Conservation (phyloP, 805 yeast species). For the Blastobotrys muscicola region DNA sequence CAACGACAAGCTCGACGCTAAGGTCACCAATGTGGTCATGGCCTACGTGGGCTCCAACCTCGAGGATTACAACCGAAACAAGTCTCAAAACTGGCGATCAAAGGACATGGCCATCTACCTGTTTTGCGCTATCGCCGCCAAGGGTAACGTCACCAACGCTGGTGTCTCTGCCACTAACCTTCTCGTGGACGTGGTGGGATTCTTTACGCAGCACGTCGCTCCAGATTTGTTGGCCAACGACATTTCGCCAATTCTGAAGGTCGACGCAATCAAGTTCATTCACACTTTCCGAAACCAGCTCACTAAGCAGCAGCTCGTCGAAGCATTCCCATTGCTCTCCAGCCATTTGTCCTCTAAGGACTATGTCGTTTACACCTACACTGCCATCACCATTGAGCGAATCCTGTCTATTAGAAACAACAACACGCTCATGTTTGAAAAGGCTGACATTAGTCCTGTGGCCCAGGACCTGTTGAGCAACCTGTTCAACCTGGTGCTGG, state of each 20-base stretch:
- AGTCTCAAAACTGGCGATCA: conserved; percentile 58
- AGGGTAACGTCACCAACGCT: conserved; percentile 74
- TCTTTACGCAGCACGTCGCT: conserved; percentile 73
- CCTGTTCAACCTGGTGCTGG: conserved; percentile 57
- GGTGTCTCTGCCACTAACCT: conserved; percentile 85
- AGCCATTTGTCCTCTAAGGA: conserved; percentile 55
- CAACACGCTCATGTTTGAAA: conserved; percentile 53
- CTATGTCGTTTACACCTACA: conserved; percentile 83
- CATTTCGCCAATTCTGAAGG: conserved; percentile 69
- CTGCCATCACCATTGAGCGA: conserved; percentile 88
- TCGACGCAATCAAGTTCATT: conserved; percentile 88
- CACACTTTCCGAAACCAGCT: conserved; percentile 87
- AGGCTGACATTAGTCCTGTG: conserved; percentile 59
- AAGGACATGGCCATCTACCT: conserved; percentile 83
- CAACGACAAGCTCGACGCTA: conserved; percentile 64
- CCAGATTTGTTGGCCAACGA: conserved; percentile 56
- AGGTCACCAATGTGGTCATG: conserved; percentile 68
- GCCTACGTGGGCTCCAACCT: conserved; percentile 61
- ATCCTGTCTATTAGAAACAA: conserved; percentile 63
- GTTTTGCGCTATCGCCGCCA: conserved; percentile 83
- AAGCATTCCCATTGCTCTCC: conserved; percentile 71
- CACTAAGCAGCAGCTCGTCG: conserved; percentile 70
- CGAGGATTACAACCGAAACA: conserved; percentile 36
- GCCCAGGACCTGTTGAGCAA: conserved; percentile 52
- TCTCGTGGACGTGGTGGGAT: conserved; percentile 75